Conservation (phyloP, 805 yeast species). For the Cephaloascus fragrans region DNA sequence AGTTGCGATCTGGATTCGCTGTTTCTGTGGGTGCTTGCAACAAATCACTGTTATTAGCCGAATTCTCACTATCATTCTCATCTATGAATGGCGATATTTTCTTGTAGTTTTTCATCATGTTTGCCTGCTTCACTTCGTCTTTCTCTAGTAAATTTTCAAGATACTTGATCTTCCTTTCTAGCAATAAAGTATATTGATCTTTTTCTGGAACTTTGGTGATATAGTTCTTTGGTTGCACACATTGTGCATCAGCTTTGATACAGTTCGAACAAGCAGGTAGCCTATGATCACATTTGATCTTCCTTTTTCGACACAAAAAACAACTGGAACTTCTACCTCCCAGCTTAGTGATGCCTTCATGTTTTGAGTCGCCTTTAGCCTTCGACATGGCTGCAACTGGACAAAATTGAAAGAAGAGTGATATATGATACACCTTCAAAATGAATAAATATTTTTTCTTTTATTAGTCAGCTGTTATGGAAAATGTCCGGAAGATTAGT, state of each 20-base stretch:
- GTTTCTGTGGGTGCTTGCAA: not conserved
- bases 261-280: slow-evolving; percentile 59
- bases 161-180: slow-evolving; percentile 45
- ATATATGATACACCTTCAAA: too few species aligned
- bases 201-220: slow-evolving; percentile 32
- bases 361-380: too few species aligned
- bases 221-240: slow-evolving; percentile 57
- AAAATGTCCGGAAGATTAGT: too few species aligned
- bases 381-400: too few species aligned
- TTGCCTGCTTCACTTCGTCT: slow-evolving; percentile 2
- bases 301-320: slow-evolving; percentile 1
- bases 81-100: slow-evolving; percentile 2
- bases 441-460: too few species aligned
- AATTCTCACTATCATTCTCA: slow-evolving; percentile 7
- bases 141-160: slow-evolving; percentile 37
- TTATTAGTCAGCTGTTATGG: too few species aligned
- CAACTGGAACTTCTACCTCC: slow-evolving; percentile 1
- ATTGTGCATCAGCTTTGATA: slow-evolving; percentile 49
- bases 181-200: slow-evolving; percentile 46
- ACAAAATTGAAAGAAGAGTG: too few species aligned
- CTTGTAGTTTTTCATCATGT: slow-evolving; percentile 2
- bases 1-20: not conserved
- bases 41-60: not conserved
- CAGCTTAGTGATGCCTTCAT: too few species aligned
- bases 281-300: slow-evolving; percentile 48